Evolutionary conservation across 352 stramenopile genomes (phyloP).

Genomic region (Saprolegnia parasitica): DNA sequence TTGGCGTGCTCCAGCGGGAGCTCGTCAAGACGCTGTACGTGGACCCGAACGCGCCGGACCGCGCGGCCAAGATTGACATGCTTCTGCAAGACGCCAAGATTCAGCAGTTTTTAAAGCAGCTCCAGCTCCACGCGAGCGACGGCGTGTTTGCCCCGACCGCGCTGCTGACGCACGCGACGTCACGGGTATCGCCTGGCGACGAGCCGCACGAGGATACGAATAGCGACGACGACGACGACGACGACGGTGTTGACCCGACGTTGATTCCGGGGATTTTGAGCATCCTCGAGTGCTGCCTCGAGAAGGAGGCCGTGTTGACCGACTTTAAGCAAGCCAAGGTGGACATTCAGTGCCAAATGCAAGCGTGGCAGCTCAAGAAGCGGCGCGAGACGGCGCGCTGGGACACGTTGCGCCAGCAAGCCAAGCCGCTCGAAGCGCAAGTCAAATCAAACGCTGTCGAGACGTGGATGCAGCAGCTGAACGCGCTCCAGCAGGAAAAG

Average conservation of each 20-base stretch:
- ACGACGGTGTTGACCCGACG: constrained; percentile 8
- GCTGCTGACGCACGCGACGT: neutral
- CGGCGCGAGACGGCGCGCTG: constrained; percentile 19
- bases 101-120: constrained; percentile 45
- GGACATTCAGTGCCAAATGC: constrained; percentile 1
- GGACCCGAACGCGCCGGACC: constrained; percentile 18
- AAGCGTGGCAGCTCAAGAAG: constrained; percentile 10
- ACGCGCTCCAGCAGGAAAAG: constrained; percentile 21
- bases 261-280: constrained; percentile 4
- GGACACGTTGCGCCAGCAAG: constrained; percentile 18
- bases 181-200: neutral
- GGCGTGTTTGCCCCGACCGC: neutral
- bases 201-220: neutral
- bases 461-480: constrained; percentile 18
- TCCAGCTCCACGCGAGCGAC: constrained; percentile 35
- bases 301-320: constrained; percentile 31
- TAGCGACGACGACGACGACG: constrained; percentile 13
- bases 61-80: constrained; percentile 38
- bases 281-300: constrained; percentile 15
- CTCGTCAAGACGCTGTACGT: constrained; percentile 46
- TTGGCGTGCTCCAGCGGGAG: constrained; percentile 59
- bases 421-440: constrained; percentile 7
- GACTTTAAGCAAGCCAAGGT: constrained; percentile 8
- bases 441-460: constrained; percentile 15
- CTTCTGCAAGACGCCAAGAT: constrained; percentile 50